These are phyloP conservation scores for Penicillium fimorum DNA, from an alignment of 495 filamentous ascomycete genomes.

Conservation along the genomic window DNA sequence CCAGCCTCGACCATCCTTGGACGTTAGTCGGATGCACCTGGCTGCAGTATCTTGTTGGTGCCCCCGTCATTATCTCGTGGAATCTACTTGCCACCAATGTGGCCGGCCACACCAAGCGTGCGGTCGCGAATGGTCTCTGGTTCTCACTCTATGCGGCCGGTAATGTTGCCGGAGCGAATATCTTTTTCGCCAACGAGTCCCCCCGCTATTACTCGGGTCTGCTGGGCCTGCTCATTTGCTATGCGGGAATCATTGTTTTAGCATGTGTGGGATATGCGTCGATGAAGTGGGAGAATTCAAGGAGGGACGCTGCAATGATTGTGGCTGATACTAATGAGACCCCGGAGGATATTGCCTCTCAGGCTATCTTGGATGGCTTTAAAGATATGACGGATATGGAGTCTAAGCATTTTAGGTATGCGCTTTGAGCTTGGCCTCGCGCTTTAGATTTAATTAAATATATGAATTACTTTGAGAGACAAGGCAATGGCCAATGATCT, in stretches of 20 bases:
- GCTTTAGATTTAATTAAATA: neutral
- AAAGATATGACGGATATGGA: slow-evolving; percentile 50
- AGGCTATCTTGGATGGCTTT: slow-evolving; percentile 42
- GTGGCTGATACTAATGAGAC: slow-evolving; percentile 10
- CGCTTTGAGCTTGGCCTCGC: slow-evolving; percentile 21
- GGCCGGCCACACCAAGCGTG: slow-evolving; percentile 66
- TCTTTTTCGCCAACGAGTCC: slow-evolving; percentile 38
- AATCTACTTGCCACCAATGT: slow-evolving; percentile 60
- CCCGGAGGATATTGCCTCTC: slow-evolving; percentile 16
- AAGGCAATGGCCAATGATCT: too few relatives aligned
- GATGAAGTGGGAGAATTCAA: slow-evolving; percentile 32
- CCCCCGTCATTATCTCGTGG: slow-evolving; percentile 53
- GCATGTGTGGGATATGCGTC: slow-evolving; percentile 21
- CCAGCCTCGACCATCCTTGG: slow-evolving; percentile 44
- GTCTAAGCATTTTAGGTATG: slow-evolving; percentile 46
- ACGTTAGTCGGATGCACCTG: slow-evolving; percentile 54
- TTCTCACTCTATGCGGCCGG: slow-evolving; percentile 38
- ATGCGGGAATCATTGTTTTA: slow-evolving; percentile 35
- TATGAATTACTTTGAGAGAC: neutral
- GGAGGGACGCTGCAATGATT: slow-evolving; percentile 25
- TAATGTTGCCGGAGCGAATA: slow-evolving; percentile 47
- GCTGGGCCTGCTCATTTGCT: slow-evolving; percentile 33
- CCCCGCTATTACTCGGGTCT: slow-evolving; percentile 39
- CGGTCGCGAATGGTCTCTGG: slow-evolving; percentile 43
- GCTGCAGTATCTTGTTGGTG: slow-evolving; percentile 46